Evolutionary conservation across 768 basidiomycete species (phyloP), one percentile per base, ranked within the genome.

Genomic region (Phylloporus sp.): DNA sequence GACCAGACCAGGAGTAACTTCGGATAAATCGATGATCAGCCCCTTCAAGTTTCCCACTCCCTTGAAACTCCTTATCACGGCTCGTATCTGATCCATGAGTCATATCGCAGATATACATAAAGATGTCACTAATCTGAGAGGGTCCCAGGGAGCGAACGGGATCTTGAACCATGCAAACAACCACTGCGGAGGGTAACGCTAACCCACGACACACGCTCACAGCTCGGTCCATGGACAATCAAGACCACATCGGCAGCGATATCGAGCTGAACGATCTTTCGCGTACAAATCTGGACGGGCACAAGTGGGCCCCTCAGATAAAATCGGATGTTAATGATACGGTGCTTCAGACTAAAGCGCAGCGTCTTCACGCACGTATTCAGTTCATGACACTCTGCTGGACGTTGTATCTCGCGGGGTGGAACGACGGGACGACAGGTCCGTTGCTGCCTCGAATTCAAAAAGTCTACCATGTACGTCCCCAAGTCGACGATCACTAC

Each of bases 351-450:
- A 60, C 58, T 22, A 65, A 45, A 39, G 47, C 50, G 15, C 70
- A 68, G 44, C 49, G 49, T 9, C 45, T 57, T 18, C 66, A 50
- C 5, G 59, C 51, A 13, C 58, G 49, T 3, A 53, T 72, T n/a
- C 73, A 74, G 35, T 67, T 73, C 36, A 54, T 45, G 9, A 57
- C 69, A 1, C 60, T 74, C 2, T 74, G 70, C 54, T 73, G 61
- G 59, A 60, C 63, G 38, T 10, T 72, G 15, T 75, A 69, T 44
- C 52, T 74, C 18, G 51, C 60, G 0, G 73, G 73, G 9, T 74
- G 72, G 70, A 73, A 73, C 50, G 73, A 75, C 49, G 74, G 60
- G 8, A 61, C 69, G 20, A 70, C 66, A 20, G 73, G 73, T 24
- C 74, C 73, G 20, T 45, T 74, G 45, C 55, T 74, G 13, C 73